Evolutionary conservation across 352 stramenopile genomes (phyloP), one percentile per base, ranked within the genome.

Genomic region (Phytopythium litorale): DNA sequence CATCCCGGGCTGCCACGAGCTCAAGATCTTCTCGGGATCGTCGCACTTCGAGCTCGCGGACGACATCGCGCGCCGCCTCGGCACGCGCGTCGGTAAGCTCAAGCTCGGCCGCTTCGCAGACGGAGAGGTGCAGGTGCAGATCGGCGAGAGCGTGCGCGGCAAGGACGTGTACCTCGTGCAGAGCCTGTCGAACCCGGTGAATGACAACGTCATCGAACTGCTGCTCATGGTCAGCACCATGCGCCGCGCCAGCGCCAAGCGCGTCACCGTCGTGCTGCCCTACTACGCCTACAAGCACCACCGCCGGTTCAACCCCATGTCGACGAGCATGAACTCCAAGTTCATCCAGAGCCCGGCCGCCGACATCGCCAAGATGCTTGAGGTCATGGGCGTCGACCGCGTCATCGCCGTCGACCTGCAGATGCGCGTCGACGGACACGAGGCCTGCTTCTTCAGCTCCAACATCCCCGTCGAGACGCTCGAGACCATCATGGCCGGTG

Each of bases 81-180:
- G 91, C 53, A 96, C 82, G 67, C 77, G 86, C 35, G 81, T 97
- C 28, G 88, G 89, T 40, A 93, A 95, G 54, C 75, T 97, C 63
- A 97, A 85, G 63, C 79, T 97, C 33, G 84, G 87, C 3, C 84
- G 88, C 51, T 98, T 98, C 68, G 88, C 91, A 1, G 93, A 98
- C 59, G 93, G 93, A 45, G 93, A 98, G 59, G 91, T 97, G 60
- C 90, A 94, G 59, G 82, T 98, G 49, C 89, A 97, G 64, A 89
- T 98, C 56, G 89, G 92, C 46, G 93, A 98, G 73, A 96, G 81
- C 49, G 88, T 98, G 56, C 86, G 91, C 43, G 91, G 92, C 45
- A 97, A 97, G 76, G 94, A 98, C 68, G 92, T 98, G 51, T 98
- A 98, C 73, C 74, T 98, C 43, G 87, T 98, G 58, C 94, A 98